Evolutionary conservation across 495 filamentous ascomycete genomes (phyloP), one percentile per base, ranked within the genome.

Genomic region (Hyaloscypha variabilis): DNA sequence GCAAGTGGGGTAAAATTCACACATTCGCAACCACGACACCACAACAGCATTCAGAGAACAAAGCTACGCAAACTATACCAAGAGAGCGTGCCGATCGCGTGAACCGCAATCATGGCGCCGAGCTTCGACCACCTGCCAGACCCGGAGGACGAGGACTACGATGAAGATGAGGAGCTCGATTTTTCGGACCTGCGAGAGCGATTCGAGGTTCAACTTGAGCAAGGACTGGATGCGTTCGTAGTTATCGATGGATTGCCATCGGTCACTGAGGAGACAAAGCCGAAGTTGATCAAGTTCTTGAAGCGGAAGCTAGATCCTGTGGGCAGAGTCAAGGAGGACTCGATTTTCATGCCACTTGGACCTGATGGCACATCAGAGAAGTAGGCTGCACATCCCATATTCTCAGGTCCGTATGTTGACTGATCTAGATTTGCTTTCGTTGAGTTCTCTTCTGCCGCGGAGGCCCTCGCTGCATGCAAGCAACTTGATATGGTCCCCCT

Each of bases 181-280:
- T 93, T 96, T 77, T 93, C 91, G 62, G 95, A 99, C 80, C 85
- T 99, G 66, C 83, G 87, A 73, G 93, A 92, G 73, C 91, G 96
- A 77, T 97, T 91, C 73, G 93, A 98, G 77, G 95, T 97, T 49
- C 92, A 94, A 71, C 83, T 97, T 58, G 94, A 99, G 75, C 91
- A 97, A 76, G 94, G 95, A 60, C 87, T 97, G 72, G 95, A 99
- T 74, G 89, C 91, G 67, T 99, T 99, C 71, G 88, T 99, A 63
- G 92, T 97, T 58, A 84, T 97, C 76, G 95, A 99, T 78, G 95
- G 95, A 67, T 86, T 97, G 36, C 95, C 95, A 62, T 78, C 88
- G 56, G 95, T 99, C 54, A 83, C 83, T 61, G 90, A 91, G 73
- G 93, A 91, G 30, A 91, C 86, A 79, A 90, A 90, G 75, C 86